A percentile compares a stretch with the other conserved stretches of the same genome.
Evolutionary conservation across 225 moss, liverwort and hornwort species (phyloP).

Genomic region (Marchantia polymorpha): DNA sequence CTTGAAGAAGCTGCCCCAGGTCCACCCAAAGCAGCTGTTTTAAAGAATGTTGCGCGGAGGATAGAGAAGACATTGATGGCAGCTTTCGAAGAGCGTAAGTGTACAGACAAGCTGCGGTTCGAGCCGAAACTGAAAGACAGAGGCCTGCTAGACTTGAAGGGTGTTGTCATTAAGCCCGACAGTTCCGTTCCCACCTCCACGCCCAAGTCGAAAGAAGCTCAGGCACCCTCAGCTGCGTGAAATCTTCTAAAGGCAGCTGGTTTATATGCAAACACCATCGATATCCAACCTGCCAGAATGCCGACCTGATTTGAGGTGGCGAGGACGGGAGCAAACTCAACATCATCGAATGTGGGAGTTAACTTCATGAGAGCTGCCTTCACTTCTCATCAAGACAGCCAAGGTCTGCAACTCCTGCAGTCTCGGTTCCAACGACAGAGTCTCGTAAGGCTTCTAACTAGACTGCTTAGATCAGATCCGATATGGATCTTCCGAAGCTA

Average conservation of each 20-base stretch:
- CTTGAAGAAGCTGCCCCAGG: slow-evolving; percentile 79
- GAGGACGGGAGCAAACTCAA: too few species aligned
- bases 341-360: too few species aligned
- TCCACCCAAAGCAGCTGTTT: slow-evolving; percentile 64
- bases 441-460: too few species aligned
- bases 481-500: too few species aligned
- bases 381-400: too few species aligned
- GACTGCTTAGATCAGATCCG: too few species aligned
- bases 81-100: slow-evolving; percentile 55
- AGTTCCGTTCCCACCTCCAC: slow-evolving; percentile 39
- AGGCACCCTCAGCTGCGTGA: slow-evolving; percentile 15
- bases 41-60: slow-evolving; percentile 80
- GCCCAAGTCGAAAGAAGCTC: slow-evolving; percentile 15
- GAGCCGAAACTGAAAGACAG: slow-evolving; percentile 97
- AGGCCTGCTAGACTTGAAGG: slow-evolving; percentile 74
- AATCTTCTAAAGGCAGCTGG: neutral
- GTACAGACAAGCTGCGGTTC: slow-evolving; percentile 68
- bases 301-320: too few species aligned
- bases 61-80: slow-evolving; percentile 56
- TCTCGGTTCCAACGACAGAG: too few species aligned
- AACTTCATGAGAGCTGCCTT: too few species aligned
- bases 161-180: slow-evolving; percentile 28
- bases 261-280: too few species aligned
- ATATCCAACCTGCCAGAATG: too few species aligned
- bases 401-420: too few species aligned